Percentiles rank a stretch among this genome's conserved stretches.
Conservation (phyloP, 129 eudicot genomes). For the Artemisia annua region DNA sequence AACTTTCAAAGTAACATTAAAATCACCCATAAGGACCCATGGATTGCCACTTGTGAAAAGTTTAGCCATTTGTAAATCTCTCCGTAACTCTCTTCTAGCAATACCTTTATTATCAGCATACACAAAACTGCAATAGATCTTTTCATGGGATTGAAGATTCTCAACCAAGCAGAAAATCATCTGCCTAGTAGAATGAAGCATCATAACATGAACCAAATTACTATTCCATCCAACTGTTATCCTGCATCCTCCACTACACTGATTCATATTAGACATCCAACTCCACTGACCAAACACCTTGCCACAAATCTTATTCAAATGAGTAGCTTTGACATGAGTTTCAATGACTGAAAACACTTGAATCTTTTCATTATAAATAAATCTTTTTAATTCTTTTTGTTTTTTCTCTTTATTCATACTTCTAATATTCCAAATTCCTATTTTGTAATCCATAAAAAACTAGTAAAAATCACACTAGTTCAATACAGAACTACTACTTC, state of each 20-base stretch:
- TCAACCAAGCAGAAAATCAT: neutral
- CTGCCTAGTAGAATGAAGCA: neutral
- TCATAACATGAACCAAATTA: neutral
- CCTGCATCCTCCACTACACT: neutral
- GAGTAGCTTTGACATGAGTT: neutral
- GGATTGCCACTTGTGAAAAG: neutral
- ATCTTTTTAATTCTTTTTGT: neutral
- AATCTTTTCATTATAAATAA: neutral
- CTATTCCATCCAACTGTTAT: neutral
- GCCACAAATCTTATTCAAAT: neutral
- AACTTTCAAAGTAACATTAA: too few species aligned
- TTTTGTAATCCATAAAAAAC: neutral
- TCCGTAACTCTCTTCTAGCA: neutral
- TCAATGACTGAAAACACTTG: neutral
- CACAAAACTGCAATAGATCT: neutral
- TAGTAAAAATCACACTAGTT: too few species aligned
- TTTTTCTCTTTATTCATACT: neutral
- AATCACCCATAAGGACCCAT: neutral
- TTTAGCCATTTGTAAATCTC: neutral
- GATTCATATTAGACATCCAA: neutral
- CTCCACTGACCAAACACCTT: neutral
- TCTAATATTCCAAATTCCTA: neutral
- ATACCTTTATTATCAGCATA: neutral
- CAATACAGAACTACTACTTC: too few species aligned
- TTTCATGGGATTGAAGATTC: too few species aligned